Evolutionary conservation across 805 yeast species (phyloP), one percentile per base, ranked within the genome.

Genomic region (Myxozyma melibiosi): DNA sequence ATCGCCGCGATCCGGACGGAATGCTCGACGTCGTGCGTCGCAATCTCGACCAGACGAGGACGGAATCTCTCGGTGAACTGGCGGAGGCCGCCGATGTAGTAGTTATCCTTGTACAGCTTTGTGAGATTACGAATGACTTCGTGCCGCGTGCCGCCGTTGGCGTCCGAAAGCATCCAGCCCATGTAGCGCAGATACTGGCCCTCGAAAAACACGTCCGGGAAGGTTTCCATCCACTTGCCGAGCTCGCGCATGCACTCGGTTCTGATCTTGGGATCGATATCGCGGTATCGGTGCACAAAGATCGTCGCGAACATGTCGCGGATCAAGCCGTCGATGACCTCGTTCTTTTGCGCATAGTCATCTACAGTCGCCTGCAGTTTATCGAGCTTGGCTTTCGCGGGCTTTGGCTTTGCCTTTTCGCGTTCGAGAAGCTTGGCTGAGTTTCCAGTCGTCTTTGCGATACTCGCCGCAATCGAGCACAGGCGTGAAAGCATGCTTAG

Each of bases 91-190:
- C 85, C 74, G n/a, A 80, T 78, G 51, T 81, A 73, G 24, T 71
- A 69, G 24, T 73, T 72, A 27, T 72, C 74, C 49, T 71, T 74
- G 67, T 81, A 81, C 22, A 84, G 71, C 65, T 74, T 82, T 11
- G 75, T 68, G 42, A 90, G 71, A 3, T 79, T 77, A 63, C 77
- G 81, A 25, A 86, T 67, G 1, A 84, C 90, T 64, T 87, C 90
- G 7, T 76, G 68, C 63, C 96, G 78, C 0, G 88, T 95, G 2
- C 68, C 61, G 9, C 79, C 70, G 14, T 80, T 78, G 1, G 82
- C 75, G 67, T 90, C 97, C n/a, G 91, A 84, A 40, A 91, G 73
- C 33, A 88, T 75, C 95, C 95, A 87, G 3, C 96, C 96, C 66
- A 87, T 78, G 70, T 87, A 88, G 61, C 90, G 80, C 61, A 90